phyloP scores from a whole-genome alignment of 2,329 filamentous ascomycete genomes.

The Tympanopsis confertula region DNA sequence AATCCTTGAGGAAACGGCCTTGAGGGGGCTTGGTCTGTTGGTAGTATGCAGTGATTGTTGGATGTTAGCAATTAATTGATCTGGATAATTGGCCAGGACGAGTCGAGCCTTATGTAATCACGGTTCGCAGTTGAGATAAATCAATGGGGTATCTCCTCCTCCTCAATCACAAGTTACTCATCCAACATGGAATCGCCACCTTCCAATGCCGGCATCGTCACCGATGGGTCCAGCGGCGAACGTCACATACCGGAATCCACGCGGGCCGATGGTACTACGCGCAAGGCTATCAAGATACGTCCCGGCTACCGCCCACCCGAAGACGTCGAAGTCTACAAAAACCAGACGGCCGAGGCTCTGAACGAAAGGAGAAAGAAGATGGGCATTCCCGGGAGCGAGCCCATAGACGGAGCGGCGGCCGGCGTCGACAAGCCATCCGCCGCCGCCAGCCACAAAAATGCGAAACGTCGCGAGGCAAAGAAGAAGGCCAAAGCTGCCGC shows the following conservation, averaged over 20 bases:
- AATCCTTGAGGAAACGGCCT: no score
- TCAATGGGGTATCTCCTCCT: constrained; percentile 40
- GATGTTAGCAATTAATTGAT: constrained; percentile 10
- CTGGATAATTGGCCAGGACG: constrained; percentile 16
- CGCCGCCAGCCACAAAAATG: constrained; percentile 67
- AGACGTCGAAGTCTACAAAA: constrained; percentile 93
- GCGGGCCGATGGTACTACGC: constrained; percentile 78
- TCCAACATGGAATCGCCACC: constrained; percentile 33
- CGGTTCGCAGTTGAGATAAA: constrained; percentile 22
- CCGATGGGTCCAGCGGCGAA: constrained; percentile 63
- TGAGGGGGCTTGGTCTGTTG: no score
- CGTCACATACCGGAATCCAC: constrained; percentile 81
- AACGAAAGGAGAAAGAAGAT: constrained; percentile 58
- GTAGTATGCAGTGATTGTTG: no score
- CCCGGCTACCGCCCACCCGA: constrained; percentile 90
- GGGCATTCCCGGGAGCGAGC: constrained; percentile 63
- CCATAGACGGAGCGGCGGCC: constrained; percentile 36
- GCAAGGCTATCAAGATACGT: constrained; percentile 85
- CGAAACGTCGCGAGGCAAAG: constrained; percentile 60
- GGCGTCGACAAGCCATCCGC: constrained; percentile 35
- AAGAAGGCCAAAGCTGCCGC: background rate
- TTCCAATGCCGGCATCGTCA: constrained; percentile 64
- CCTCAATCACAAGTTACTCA: constrained; percentile 11
- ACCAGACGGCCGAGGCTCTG: constrained; percentile 75
- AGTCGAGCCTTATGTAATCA: constrained; percentile 13